Percentiles rank a stretch among this genome's conserved stretches.
phyloP scores from a whole-genome alignment of 495 filamentous ascomycete genomes.

The Lophiotrema nucula region DNA sequence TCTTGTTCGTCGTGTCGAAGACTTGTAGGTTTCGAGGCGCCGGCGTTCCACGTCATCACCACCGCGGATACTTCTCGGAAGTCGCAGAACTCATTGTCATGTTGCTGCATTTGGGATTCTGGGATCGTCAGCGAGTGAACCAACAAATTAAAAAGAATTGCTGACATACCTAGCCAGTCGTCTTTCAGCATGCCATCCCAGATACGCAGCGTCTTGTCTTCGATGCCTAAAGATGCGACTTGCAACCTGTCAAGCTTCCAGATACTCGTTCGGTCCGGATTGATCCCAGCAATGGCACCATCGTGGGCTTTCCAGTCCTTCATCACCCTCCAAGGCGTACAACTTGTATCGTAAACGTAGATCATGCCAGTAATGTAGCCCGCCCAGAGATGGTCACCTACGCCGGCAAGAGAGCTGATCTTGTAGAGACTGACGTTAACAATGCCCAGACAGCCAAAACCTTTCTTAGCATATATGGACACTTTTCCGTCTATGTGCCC shows the following conservation, averaged over 20 bases:
- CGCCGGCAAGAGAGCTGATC: conserved; percentile 82
- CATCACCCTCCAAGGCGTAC: conserved; percentile 80
- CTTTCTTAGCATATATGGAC: conserved; percentile 76
- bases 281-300: conserved; percentile 71
- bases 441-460: conserved; percentile 71
- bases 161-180: conserved; percentile 75
- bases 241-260: conserved; percentile 84
- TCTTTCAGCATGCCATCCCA: conserved; percentile 95
- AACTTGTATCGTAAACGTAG: conserved; percentile 81
- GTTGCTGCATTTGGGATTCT: conserved; percentile 81
- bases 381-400: conserved; percentile 86
- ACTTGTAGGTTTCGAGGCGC: conserved; percentile 81
- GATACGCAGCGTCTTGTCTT: conserved; percentile 76
- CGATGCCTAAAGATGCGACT: conserved; percentile 81
- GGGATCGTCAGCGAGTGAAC: neutral
- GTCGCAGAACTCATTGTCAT: conserved; percentile 76
- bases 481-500: conserved; percentile 94
- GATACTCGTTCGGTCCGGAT: conserved; percentile 76
- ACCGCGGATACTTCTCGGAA: conserved; percentile 77
- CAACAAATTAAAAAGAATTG: neutral
- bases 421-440: conserved; percentile 91
- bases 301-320: conserved; percentile 95
- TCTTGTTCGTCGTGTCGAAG: conserved; percentile 67
- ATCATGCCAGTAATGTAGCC: conserved; percentile 95
- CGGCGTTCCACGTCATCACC: conserved; percentile 95